Percentiles rank a stretch among this genome's conserved stretches.
These are phyloP conservation scores for Mrakia blollopis DNA, from an alignment of 768 basidiomycete genomes.

Conservation along the genomic window DNA sequence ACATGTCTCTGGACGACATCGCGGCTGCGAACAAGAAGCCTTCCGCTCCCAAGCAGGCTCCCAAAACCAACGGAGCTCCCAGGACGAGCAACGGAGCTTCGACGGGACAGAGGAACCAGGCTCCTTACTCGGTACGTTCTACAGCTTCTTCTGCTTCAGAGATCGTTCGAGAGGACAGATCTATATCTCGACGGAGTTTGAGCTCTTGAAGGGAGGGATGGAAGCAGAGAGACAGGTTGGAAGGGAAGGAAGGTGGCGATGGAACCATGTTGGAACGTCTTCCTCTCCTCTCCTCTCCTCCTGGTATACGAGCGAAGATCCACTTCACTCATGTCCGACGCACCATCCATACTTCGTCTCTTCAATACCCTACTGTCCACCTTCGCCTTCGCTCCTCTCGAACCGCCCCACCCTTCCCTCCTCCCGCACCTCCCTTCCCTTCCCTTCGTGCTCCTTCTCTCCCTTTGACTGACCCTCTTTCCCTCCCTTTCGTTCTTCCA, in stretches of 20 bases:
- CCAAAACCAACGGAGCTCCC: background rate
- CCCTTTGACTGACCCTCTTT: background rate
- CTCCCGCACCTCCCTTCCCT: background rate
- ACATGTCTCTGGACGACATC: constrained; percentile 25
- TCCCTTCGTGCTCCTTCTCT: background rate
- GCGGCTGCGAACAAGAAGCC: constrained; percentile 16
- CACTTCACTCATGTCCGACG: too few relatives aligned
- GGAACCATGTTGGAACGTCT: too few relatives aligned
- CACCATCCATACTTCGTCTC: too few relatives aligned
- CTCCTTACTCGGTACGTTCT: constrained; percentile 6
- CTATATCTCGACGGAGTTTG: background rate
- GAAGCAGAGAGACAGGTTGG: too few relatives aligned
- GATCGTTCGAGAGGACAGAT: background rate
- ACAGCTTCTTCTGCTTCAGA: background rate
- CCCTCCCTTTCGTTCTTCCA: background rate
- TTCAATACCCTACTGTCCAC: too few relatives aligned
- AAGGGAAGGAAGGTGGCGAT: too few relatives aligned
- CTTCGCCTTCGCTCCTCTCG: background rate
- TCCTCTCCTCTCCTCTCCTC: too few relatives aligned
- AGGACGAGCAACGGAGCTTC: background rate
- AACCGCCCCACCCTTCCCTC: background rate
- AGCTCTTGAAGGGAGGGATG: background rate
- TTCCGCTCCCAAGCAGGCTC: background rate
- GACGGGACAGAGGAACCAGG: background rate
- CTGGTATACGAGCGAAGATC: too few relatives aligned